phyloP scores from a whole-genome alignment of 1,284 basidiomycete genomes.

The Ganoderma multipileum region DNA sequence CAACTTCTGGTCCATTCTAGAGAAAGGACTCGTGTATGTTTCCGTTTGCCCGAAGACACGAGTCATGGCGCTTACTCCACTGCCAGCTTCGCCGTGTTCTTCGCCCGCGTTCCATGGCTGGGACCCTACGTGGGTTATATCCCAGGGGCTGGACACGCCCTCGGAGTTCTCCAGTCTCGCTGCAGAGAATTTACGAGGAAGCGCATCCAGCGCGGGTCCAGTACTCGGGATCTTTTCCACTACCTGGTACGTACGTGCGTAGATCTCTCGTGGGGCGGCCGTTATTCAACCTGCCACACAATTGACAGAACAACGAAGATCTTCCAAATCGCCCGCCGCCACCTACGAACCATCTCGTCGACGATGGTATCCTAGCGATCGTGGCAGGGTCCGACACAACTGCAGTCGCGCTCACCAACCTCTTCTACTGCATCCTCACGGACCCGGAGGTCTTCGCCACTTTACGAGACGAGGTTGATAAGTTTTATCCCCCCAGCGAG shows the following conservation, averaged over 20 bases:
- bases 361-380: constrained; percentile 28
- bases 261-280: neutral
- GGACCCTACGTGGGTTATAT: constrained; percentile 23
- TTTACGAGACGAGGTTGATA: constrained; percentile 38
- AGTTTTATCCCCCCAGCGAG: constrained; percentile 35
- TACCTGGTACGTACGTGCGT: constrained; percentile 22
- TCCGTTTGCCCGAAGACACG: neutral
- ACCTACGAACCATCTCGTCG: constrained; percentile 13
- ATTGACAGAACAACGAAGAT: constrained; percentile 31
- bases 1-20: constrained; percentile 20
- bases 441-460: constrained; percentile 28
- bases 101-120: constrained; percentile 12
- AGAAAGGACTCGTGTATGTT: constrained; percentile 7
- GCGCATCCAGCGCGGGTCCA: constrained; percentile 15
- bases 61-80: neutral
- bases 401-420: constrained; percentile 30
- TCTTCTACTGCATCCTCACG: constrained; percentile 33
- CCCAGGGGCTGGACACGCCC: constrained; percentile 5
- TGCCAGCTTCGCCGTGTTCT: neutral
- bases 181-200: constrained; percentile 2
- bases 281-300: neutral
- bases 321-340: constrained; percentile 21
- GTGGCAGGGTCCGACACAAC: constrained; percentile 43
- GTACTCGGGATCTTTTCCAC: constrained; percentile 31
- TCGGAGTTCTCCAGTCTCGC: constrained; percentile 13